Evolutionary conservation across 2,329 filamentous ascomycete species (phyloP), one percentile per base, ranked within the genome.

Genomic region (Apiospora hydei): DNA sequence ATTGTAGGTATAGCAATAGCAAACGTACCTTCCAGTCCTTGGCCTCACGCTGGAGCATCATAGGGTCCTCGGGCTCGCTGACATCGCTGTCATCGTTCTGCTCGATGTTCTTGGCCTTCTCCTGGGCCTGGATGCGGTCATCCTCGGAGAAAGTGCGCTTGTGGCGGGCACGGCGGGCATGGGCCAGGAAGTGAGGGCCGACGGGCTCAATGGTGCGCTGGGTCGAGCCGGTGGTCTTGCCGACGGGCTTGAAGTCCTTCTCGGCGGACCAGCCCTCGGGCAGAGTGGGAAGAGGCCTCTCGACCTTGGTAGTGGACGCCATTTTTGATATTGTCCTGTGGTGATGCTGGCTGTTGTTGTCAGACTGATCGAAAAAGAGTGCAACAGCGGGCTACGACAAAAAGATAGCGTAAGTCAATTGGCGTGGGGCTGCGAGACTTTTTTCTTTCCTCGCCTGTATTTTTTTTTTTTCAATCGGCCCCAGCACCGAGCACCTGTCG

Each of bases 81-180:
- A 97, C 94, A 74, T 98, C 95, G 80, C 93, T 94, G 75, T 92
- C 92, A 72, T 98, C 94, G 71, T 94, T 93, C 75, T 96, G 93
- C 84, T 98, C 96, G 71, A 97, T 91, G 84, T 97, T 98, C 91
- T 97, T 98, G 81, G 95, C 95, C 77, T 92, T 95, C 84, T 97
- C 92, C 84, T 97, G 93, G 68, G 96, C 96, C 87, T 98, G 94
- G 81, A 99, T 97, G 77, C 95, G 93, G 83, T 99, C 96, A 85
- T 99, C 96, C 86, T 99, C 96, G 80, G 94, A 97, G 86, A 99
- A 99, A 69, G 96, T 99, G 81, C 96, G 95, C 88, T 97, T 94
- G 86, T 98, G 95, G 76, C 95, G 93, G 85, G 95, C 94, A 84
- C 96, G 93, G 81, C 96, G 95, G 79, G 96, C 96, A 84, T 98